Evolutionary conservation across 306 rosid genomes (phyloP).

Genomic region (Citrullus amarus): DNA sequence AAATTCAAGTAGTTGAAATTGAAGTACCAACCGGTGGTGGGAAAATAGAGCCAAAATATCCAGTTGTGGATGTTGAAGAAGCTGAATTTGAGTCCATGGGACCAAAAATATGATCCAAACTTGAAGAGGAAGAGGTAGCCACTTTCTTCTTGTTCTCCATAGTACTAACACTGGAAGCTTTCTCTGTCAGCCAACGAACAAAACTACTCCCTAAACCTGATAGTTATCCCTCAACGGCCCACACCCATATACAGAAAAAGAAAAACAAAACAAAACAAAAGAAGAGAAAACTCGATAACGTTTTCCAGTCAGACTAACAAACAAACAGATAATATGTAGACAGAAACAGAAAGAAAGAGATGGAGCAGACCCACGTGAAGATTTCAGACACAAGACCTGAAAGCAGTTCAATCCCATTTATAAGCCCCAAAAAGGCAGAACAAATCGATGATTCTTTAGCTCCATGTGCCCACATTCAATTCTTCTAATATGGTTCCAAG

Average conservation of each 20-base stretch:
- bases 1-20: background rate
- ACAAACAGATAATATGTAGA: constrained; percentile 1
- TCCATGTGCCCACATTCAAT: constrained; percentile 20
- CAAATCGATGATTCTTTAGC: background rate
- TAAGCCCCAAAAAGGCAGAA: constrained; percentile 18
- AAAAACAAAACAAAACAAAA: background rate
- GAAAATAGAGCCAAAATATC: constrained; percentile 55
- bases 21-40: constrained; percentile 78
- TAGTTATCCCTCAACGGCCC: constrained; percentile 26
- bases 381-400: constrained; percentile 1
- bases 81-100: constrained; percentile 38
- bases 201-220: constrained; percentile 21
- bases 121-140: constrained; percentile 33
- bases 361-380: constrained; percentile 11
- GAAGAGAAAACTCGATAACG: constrained; percentile 27
- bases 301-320: constrained; percentile 15
- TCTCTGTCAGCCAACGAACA: constrained; percentile 35
- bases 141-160: constrained; percentile 48
- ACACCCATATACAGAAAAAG: constrained; percentile 1
- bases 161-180: background rate
- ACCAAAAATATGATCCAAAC: constrained; percentile 63
- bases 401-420: constrained; percentile 10
- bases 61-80: constrained; percentile 34
- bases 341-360: constrained; percentile 4
- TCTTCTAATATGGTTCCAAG: constrained; percentile 21